Percentiles rank a stretch among this genome's conserved stretches.
Conservation (phyloP, 371 early-diverging fungal species). For the Mucor racemosus region DNA sequence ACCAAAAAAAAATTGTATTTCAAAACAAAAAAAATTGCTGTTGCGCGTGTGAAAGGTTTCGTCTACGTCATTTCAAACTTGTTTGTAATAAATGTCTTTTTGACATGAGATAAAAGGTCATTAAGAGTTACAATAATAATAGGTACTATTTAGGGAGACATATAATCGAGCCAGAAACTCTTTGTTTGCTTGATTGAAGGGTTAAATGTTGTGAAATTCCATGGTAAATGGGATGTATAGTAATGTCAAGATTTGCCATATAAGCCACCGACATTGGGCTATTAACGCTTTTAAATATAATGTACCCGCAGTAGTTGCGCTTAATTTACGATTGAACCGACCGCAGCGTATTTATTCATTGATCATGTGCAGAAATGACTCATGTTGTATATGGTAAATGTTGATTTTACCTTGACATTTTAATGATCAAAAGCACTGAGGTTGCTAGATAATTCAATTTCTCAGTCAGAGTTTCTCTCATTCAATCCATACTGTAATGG, state of each 20-base stretch:
- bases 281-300: too few species aligned
- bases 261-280: neutral
- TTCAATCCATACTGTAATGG: too few species aligned
- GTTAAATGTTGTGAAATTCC: neutral
- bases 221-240: neutral
- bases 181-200: too few species aligned
- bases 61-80: neutral
- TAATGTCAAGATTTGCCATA: neutral
- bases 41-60: neutral
- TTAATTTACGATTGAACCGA: neutral
- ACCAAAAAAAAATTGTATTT: conserved; percentile 5
- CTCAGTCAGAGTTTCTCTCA: too few species aligned
- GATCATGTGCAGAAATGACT: conserved; percentile 3
- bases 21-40: conserved; percentile 6
- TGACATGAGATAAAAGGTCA: neutral
- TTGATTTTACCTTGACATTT: too few species aligned
- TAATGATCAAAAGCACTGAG: too few species aligned
- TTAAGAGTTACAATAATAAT: neutral
- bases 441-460: too few species aligned
- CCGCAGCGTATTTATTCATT: neutral
- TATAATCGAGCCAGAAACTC: too few species aligned
- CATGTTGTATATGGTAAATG: neutral
- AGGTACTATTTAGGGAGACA: too few species aligned
- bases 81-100: neutral
- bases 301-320: too few species aligned